These are phyloP conservation scores for Hymenoscyphus repandus DNA, from an alignment of 2,329 filamentous ascomycete species.

Conservation along the genomic window DNA sequence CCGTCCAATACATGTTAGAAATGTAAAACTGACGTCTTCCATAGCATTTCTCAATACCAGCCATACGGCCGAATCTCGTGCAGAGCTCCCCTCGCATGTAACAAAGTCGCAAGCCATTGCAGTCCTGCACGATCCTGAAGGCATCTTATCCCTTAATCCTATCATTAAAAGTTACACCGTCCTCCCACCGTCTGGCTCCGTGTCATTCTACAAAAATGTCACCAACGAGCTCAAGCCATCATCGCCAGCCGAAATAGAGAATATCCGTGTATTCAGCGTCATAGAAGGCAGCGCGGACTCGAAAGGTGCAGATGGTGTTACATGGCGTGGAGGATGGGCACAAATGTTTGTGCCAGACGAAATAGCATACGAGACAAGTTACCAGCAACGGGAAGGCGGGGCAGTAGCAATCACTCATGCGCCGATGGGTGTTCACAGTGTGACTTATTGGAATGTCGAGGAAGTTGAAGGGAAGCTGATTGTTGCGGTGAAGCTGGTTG, in stretches of 20 bases:
- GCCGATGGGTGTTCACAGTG: conserved; percentile 36
- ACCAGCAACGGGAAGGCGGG: conserved; percentile 19
- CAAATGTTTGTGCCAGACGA: conserved; percentile 24
- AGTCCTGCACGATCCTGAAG: conserved; percentile 70
- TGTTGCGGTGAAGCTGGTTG: conserved; percentile 72
- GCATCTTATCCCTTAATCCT: conserved; percentile 84
- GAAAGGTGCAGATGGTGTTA: conserved; percentile 69
- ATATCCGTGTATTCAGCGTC: conserved; percentile 22
- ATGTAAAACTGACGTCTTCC: neutral
- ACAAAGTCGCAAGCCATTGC: conserved; percentile 61
- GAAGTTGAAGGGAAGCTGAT: conserved; percentile 71
- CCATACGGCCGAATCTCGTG: conserved; percentile 44
- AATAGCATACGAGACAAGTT: conserved; percentile 22
- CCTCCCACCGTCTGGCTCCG: conserved; percentile 2
- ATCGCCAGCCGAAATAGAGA: neutral
- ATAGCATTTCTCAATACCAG: conserved; percentile 23
- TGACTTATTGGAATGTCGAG: conserved; percentile 66
- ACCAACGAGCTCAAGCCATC: conserved; percentile 6
- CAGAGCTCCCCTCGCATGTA: conserved; percentile 65
- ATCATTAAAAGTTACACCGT: conserved; percentile 41
- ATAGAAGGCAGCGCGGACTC: conserved; percentile 33
- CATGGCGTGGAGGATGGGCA: conserved; percentile 69
- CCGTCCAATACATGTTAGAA: neutral
- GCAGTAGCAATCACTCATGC: conserved; percentile 28
- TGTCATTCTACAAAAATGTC: conserved; percentile 58